Conservation (phyloP, 441 rosid genomes). For the Hypseocharis bilobata region DNA sequence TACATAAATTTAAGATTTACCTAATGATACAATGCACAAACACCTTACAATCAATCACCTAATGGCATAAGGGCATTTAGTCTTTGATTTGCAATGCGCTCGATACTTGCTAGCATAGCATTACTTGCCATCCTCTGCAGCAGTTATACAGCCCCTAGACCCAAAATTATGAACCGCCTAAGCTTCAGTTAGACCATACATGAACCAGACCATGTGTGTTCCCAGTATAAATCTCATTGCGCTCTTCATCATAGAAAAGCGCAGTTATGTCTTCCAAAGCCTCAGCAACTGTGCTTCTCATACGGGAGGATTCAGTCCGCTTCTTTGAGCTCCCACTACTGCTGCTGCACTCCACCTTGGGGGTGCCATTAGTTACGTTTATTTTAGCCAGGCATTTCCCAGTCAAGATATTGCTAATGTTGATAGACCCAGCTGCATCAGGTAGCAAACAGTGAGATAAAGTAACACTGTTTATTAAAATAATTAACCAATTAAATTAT, state of each 20-base stretch:
- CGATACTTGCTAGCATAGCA: background rate
- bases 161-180: background rate
- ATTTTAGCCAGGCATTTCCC: conserved; percentile 92
- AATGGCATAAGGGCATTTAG: conserved; percentile 2
- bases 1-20: conserved; percentile 11
- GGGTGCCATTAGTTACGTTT: conserved; percentile 46
- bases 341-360: conserved; percentile 40
- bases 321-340: conserved; percentile 26
- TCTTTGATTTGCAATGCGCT: background rate
- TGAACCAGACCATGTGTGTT: conserved; percentile 79
- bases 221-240: conserved; percentile 90
- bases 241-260: conserved; percentile 84
- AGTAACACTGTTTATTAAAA: no score
- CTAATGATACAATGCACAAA: conserved; percentile 15
- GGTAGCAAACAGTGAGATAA: no score
- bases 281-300: conserved; percentile 59
- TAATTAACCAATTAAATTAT: no score
- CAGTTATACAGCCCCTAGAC: background rate
- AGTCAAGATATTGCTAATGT: conserved; percentile 81
- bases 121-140: background rate
- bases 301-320: conserved; percentile 25
- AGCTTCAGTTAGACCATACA: conserved; percentile 73
- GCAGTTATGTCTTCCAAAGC: conserved; percentile 93
- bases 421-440: conserved; percentile 74
- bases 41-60: background rate